phyloP scores from a whole-genome alignment of 2,329 filamentous ascomycete genomes.

The Aspergillus amoenus region DNA sequence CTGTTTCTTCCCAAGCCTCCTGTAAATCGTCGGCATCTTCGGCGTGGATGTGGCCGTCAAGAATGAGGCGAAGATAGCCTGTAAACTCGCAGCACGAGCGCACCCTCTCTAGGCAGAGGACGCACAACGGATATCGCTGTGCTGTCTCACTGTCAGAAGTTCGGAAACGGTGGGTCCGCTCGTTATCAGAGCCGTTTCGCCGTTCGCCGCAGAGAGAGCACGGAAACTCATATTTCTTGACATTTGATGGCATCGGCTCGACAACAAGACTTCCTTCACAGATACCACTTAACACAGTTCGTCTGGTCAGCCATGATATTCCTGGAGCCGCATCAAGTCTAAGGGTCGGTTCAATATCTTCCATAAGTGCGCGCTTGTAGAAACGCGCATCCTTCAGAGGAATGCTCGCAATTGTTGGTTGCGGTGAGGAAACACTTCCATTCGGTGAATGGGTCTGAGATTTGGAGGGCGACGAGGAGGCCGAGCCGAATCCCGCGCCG shows the following conservation, averaged over 20 bases:
- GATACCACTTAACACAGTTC: conserved; percentile 79
- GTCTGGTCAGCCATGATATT: conserved; percentile 87
- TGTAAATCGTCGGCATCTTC: conserved; percentile 82
- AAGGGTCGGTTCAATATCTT: conserved; percentile 93
- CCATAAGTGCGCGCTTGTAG: conserved; percentile 82
- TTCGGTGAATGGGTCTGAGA: conserved; percentile 57
- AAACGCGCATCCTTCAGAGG: conserved; percentile 88
- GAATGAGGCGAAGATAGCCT: conserved; percentile 84
- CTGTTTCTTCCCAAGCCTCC: conserved; percentile 91
- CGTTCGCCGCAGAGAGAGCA: conserved; percentile 89
- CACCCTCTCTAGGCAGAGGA: conserved; percentile 79
- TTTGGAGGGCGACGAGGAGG: conserved; percentile 59
- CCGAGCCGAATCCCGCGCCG: conserved; percentile 53
- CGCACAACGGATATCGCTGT: conserved; percentile 85
- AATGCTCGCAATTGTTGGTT: conserved; percentile 43
- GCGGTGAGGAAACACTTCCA: conserved; percentile 40
- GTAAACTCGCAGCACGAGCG: conserved; percentile 90
- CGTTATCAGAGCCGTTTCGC: conserved; percentile 67
- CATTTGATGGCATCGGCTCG: conserved; percentile 72
- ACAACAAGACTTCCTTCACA: conserved; percentile 84
- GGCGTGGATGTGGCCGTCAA: conserved; percentile 86
- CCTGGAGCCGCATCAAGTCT: conserved; percentile 86
- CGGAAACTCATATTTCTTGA: conserved; percentile 56
- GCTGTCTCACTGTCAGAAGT: conserved; percentile 83
- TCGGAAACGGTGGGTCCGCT: conserved; percentile 83